Evolutionary conservation across 495 filamentous ascomycete genomes (phyloP), one percentile per base, ranked within the genome.

Genomic region (Polyplosphaeria fusca): DNA sequence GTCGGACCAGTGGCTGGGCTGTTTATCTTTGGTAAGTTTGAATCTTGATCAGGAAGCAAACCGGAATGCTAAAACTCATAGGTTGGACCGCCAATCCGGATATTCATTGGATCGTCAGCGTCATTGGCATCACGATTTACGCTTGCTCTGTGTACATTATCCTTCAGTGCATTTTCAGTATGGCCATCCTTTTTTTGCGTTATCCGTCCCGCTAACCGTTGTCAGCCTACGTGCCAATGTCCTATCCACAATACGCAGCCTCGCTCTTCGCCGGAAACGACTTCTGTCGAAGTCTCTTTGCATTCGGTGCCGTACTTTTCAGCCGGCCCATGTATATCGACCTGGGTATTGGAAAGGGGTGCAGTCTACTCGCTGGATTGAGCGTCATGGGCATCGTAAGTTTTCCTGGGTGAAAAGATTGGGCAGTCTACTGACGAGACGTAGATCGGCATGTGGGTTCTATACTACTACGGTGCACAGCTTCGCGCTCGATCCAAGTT

Each of bases 221-320:
- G 35, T 80, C 82, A 66, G 68, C 82, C 44, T 83, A 84, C 64
- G 73, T 85, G 12, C 78, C 80, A 0, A 65, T 83, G 3, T 75
- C 71, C 11, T 84, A 84, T 58, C 81, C 80, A n/a, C 70, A 73
- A 58, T 84, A 86, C 56, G 79, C 79, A 12, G 80, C 82, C 2
- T 72, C 67, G 45, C 63, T 84, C 38, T 82, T 84, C 54, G 81
- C 82, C 2, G 75, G 72, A n/a, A 84, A 83, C 70, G 79, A 82
- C 65, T 77, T 81, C 67, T 74, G 75, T 57, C 73, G 80, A 43
- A 73, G 71, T 47, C 70, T 76, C 0, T 72, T 83, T 24, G 80
- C 82, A 14, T 78, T 73, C 55, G 79, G 76, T 0, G 73, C 72
- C 62, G 72, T 82, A 24, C 55, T 83, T 23, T 84, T 83, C 60